A percentile compares a stretch with the other conserved stretches of the same genome.
These are phyloP conservation scores for Pseudocohnilembus persalinus DNA, from an alignment of 169 alveolate species.

Conservation along the genomic window DNA sequence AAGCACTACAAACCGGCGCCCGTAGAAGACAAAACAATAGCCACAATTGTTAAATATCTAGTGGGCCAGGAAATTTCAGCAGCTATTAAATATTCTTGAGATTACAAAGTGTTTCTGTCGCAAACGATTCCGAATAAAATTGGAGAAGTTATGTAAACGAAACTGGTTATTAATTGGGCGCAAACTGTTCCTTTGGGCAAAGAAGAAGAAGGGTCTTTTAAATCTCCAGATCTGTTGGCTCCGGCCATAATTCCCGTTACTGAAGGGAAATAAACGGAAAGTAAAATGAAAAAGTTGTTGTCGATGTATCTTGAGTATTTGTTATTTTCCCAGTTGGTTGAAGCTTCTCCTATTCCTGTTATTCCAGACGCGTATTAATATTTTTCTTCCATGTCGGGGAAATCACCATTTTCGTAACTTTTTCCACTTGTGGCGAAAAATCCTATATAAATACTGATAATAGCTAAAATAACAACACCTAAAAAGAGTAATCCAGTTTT, in stretches of 20 bases:
- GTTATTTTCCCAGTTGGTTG: not conserved
- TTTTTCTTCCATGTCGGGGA: not conserved
- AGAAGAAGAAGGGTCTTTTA: conserved; percentile 60
- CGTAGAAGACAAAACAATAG: conserved; percentile 62
- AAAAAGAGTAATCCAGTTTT: conserved; percentile 52
- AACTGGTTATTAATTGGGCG: not conserved
- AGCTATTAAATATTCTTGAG: conserved; percentile 54
- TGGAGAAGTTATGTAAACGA: not conserved
- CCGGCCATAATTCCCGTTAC: conserved; percentile 78
- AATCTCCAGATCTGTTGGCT: conserved; percentile 68
- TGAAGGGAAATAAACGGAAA: conserved; percentile 73
- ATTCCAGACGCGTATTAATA: not conserved
- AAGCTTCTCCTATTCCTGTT: not conserved
- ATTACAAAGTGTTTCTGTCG: conserved; percentile 44
- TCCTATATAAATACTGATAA: not conserved
- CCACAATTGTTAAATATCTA: conserved; percentile 52
- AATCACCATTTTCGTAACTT: not conserved
- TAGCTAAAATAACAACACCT: not conserved
- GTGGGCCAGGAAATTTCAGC: conserved; percentile 62
- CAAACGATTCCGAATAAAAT: conserved; percentile 52
- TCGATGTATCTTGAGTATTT: conserved; percentile 25
- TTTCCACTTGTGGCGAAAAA: not conserved
- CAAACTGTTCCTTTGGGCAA: conserved; percentile 71
- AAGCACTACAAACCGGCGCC: conserved; percentile 74
- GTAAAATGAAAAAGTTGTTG: conserved; percentile 46